phyloP scores from a whole-genome alignment of 352 stramenopile species.

The Saprolegnia parasitica region DNA sequence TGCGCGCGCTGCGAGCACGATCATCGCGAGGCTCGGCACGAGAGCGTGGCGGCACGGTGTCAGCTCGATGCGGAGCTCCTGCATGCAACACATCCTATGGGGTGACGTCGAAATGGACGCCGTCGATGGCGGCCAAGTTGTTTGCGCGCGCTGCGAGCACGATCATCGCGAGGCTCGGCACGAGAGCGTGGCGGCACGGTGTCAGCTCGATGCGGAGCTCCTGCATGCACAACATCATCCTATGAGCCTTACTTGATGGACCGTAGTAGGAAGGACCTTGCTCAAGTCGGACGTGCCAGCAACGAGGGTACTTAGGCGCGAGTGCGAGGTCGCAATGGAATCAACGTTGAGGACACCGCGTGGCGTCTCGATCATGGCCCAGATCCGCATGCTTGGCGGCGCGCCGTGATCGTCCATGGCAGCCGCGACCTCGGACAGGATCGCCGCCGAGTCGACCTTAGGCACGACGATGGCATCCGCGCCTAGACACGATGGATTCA shows the following conservation, averaged over 20 bases:
- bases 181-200: constrained; percentile 4
- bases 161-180: constrained; percentile 26
- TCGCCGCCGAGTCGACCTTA: constrained; percentile 36
- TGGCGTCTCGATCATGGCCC: constrained; percentile 43
- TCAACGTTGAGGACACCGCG: constrained; percentile 35
- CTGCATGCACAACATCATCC: no score
- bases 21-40: constrained; percentile 23
- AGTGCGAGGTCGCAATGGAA: constrained; percentile 30
- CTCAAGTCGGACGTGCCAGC: constrained; percentile 32
- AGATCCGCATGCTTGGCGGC: constrained; percentile 32
- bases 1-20: constrained; percentile 33
- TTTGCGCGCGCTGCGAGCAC: constrained; percentile 33
- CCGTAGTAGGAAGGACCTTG: background rate
- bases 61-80: constrained; percentile 25
- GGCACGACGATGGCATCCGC: constrained; percentile 33
- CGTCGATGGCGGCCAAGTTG: constrained; percentile 29
- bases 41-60: constrained; percentile 1
- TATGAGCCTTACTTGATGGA: no score
- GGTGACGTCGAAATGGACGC: constrained; percentile 34
- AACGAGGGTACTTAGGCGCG: constrained; percentile 32
- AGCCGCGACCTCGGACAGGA: constrained; percentile 31
- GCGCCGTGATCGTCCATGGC: constrained; percentile 29
- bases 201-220: constrained; percentile 21
- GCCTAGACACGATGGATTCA: constrained; percentile 18
- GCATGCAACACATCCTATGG: no score